Base-by-base conservation (phyloP, 2,329 filamentous ascomycete genomes). In the Sporothrix euskadiensis region DNA sequence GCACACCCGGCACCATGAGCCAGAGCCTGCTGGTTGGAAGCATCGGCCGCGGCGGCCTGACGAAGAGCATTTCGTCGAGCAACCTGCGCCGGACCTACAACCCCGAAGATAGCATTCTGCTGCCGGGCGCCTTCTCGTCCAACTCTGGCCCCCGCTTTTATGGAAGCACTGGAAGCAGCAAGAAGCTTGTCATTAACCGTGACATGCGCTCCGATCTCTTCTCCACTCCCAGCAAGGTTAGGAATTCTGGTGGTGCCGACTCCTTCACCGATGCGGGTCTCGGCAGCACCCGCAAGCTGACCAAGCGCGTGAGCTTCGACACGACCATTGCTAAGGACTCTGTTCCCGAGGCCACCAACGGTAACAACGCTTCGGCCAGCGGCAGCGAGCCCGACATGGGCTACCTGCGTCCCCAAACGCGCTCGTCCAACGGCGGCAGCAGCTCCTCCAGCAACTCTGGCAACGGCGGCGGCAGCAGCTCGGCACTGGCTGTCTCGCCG, bases 301-400 rank as follows among this genome's bases (percentile, higher is more conserved):
- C 91, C 76, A 98, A 97, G 85, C 90, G 92, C 71, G 96, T 99
- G 71, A 98, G 94, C 83, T 99, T 98, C 78, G 94, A 97, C 79
- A 90, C 90, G 4, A 88, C 87, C 78, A 87, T 85, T 44, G 73
- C 82, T 44, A 82, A 83, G 73, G 85, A 84, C 52, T 81, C 52
- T 4, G 71, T 69, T 2, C 59, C 72, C 5, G 70, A 75, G 81
- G 52, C 32, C 22, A 14, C 8, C 14, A 72, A 68, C 52, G 49
- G 69, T 30, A 66, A 66, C 52, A 73, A 54, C 44, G 49, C 30
- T 22, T 35, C 47, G 49, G 26, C 52, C 65, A 44, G 26, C 76
- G 89, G 86, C 65, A 86, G 83, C 68, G 83, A 88, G 4, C 86
- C 89, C 75, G 88, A 91, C 73, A 81, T 89, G 73, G 88, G 88